phyloP scores from a whole-genome alignment of 164 flowering plant species.

The Annona squamosa region DNA sequence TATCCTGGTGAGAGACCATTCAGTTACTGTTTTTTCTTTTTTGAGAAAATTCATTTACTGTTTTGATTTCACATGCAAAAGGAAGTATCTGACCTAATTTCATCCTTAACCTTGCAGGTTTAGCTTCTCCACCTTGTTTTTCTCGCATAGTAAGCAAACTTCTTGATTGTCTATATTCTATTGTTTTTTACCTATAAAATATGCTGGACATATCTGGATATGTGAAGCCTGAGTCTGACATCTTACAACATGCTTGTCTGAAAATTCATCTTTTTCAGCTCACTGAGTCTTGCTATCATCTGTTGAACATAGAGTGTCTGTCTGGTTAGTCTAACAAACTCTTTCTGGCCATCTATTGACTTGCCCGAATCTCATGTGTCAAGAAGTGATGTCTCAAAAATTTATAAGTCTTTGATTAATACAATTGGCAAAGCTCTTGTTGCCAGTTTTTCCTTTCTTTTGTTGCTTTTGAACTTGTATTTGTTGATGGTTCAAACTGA shows the following conservation, averaged over 20 bases:
- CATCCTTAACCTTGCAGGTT: constrained; percentile 57
- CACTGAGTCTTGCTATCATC: neutral
- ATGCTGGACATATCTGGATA: neutral
- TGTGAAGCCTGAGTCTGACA: neutral
- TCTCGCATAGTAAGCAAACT: constrained; percentile 69
- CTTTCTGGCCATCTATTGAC: neutral
- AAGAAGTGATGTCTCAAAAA: no score
- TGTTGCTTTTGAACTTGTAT: neutral
- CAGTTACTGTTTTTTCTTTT: no score
- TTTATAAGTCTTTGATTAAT: neutral
- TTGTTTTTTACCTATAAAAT: neutral
- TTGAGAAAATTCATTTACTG: neutral
- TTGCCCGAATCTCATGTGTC: neutral
- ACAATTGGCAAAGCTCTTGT: neutral
- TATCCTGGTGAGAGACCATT: no score
- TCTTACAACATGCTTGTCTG: neutral
- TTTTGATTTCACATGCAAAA: neutral
- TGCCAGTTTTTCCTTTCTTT: neutral
- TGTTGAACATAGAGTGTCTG: neutral
- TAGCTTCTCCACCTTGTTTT: constrained; percentile 94
- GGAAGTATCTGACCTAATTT: neutral
- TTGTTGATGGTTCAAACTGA: neutral
- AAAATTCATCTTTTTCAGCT: neutral
- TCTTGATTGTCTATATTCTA: neutral
- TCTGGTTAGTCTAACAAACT: neutral